A percentile compares a stretch with the other conserved stretches of the same genome.
These are phyloP conservation scores for Aspergillus pseudonomiae DNA, from an alignment of 2,329 filamentous ascomycete genomes.

Conservation along the genomic window DNA sequence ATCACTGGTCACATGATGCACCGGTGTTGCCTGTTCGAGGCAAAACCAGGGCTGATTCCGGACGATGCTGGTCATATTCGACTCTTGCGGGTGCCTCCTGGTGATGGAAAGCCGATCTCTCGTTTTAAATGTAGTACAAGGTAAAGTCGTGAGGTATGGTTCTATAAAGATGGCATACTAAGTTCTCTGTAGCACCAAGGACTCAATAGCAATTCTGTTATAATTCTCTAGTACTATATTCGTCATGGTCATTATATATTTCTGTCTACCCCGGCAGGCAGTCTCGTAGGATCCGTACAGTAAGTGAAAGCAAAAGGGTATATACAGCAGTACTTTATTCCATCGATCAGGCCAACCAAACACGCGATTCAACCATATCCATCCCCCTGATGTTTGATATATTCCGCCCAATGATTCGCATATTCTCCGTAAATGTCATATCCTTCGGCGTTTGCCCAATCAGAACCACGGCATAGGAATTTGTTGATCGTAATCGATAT, in stretches of 20 bases:
- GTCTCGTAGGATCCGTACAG: background rate
- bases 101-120: background rate
- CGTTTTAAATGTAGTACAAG: background rate
- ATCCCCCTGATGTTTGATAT: background rate
- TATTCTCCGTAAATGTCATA: background rate
- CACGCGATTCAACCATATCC: background rate
- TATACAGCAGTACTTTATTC: background rate
- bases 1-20: background rate
- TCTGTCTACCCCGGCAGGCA: background rate
- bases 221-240: background rate
- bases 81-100: background rate
- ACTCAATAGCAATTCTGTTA: too few species aligned
- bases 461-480: slow-evolving; percentile 34
- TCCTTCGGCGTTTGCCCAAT: background rate
- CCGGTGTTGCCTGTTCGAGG: background rate
- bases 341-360: background rate
- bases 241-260: background rate
- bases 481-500: slow-evolving; percentile 35
- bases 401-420: background rate
- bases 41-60: background rate
- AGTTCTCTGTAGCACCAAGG: too few species aligned
- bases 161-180: background rate
- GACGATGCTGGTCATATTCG: background rate
- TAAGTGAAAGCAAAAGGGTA: background rate
- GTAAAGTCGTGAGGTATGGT: background rate